Evolutionary conservation across 1,139 yeast genomes (phyloP), one percentile per base, ranked within the genome.

Genomic region (Tardiomyces digboiensis): DNA sequence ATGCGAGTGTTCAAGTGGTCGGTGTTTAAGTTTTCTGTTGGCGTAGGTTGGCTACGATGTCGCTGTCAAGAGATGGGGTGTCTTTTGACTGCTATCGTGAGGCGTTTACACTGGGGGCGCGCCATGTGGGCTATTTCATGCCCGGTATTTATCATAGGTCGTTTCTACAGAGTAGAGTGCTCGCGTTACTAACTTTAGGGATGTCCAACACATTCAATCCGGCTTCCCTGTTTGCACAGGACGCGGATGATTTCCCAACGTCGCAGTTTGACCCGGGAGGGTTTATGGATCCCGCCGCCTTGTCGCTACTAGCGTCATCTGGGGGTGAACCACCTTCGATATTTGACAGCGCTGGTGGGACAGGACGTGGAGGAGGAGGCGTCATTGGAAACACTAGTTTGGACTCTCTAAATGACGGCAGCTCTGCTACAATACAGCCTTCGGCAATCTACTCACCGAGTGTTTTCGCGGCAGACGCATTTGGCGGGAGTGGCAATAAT

Each of bases 371-470:
- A 29, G 19, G 20, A 38, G 37, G 36, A 38, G 20, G 18, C 22
- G 19, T 20, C 40, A 37, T 19, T 39, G 39, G 33, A 13, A 21
- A 41, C 41, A 20, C 41, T 37, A 42, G 41, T 39, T 8, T 26
- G 5, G 33, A 26, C 10, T n/a, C 33, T n/a, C 33, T 26, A 3
- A 26, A 26, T 16, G 33, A 26, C 33, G 12, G 16, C 16, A 26
- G 33, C 10, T 5, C 5, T 26, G 33, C 33, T 18, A 49, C 52
- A 19, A 43, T 51, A 22, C 54, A 52, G 44, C 55, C 54, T 1
- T 50, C 54, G 3, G 48, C 51, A 7, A 39, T 52, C 8, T 51
- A 50, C 41, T 50, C 55, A n/a, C 55, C 56, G 2, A 50, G 47
- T 38, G 39, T 50, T 46, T 49, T 52, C 38, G 29, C 42, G 14